Base-by-base conservation (phyloP, 129 eudicot species). In the carrot (Daucus carota) region DNA sequence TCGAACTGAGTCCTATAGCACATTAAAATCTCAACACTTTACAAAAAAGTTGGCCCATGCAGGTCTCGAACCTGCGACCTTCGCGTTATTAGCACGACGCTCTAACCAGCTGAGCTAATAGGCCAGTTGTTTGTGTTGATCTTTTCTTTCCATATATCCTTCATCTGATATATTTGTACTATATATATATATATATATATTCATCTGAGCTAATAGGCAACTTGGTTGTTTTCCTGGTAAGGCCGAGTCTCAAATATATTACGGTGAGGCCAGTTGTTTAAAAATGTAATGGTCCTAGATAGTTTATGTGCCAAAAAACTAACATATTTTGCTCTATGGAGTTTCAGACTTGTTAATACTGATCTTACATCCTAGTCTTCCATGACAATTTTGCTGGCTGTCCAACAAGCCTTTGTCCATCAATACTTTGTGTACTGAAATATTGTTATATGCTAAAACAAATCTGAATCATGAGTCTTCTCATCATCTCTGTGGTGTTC, bases 91-190 rank as follows among this genome's bases (percentile, higher is more conserved):
- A 91, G 93, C 96, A 91, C 93, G 88, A 91, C 90, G 88, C 93
- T 91, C 96, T 91, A 88, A 90, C 93, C 91, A 90, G 65, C 96
- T 90, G 93, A 90, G 93, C 91, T 91, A 91, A 91, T 91, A 72
- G 91, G 96, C 93, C 96, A 42, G 32, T n/a, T 57, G 65, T 3
- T 57, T 13, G 4, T 6, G 14, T 8, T 57, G 13, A 13, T 54
- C 12, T 20, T 57, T n/a, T n/a, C 31, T 9, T 9, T 12, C 28
- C 24, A 9, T 57, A 8, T 57, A 57, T 57, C 0, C 31, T n/a
- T 57, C 0, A 54, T 24, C 62, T 54, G 1, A 8, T 2, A 8
- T 2, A 8, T 22, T 54, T 10, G 62, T 14, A n/a, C 3, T 8
- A 54, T 54, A 1, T n/a, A n/a, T n/a, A n/a, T n/a, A n/a, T n/a